These are phyloP conservation scores for Geotrichum armillariae DNA, from an alignment of 1,139 yeast genomes.

Conservation along the genomic window DNA sequence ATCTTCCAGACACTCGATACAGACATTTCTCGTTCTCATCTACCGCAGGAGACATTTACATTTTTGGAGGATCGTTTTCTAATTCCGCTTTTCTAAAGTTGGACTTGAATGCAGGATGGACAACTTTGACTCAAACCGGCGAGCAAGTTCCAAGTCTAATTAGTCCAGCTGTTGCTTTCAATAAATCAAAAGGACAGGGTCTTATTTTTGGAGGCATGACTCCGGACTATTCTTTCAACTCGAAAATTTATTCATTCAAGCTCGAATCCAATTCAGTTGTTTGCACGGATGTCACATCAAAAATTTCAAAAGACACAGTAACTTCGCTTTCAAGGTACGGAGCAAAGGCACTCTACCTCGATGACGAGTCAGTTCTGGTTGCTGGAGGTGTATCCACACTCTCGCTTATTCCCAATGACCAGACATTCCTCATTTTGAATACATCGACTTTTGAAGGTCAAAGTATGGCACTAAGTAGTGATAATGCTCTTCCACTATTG, in stretches of 20 bases:
- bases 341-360: constrained; percentile 24
- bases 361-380: constrained; percentile 42
- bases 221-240: constrained; percentile 41
- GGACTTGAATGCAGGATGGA: constrained; percentile 29
- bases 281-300: constrained; percentile 23
- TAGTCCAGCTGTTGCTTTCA: constrained; percentile 40
- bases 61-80: constrained; percentile 53
- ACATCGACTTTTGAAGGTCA: constrained; percentile 20
- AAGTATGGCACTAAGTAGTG: constrained; percentile 6
- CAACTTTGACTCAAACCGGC: constrained; percentile 14
- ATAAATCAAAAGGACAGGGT: constrained; percentile 41
- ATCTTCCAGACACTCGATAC: constrained; percentile 49
- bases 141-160: constrained; percentile 20
- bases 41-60: constrained; percentile 42
- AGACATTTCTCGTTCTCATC: constrained; percentile 54
- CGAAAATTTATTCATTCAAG: constrained; percentile 41
- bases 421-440: constrained; percentile 44
- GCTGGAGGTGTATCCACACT: constrained; percentile 62
- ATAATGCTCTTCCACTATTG: constrained; percentile 48
- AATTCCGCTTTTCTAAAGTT: constrained; percentile 34
- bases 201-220: constrained; percentile 57
- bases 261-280: constrained; percentile 26
- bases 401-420: constrained; percentile 42
- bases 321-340: constrained; percentile 25
- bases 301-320: not conserved